Evolutionary conservation across 306 rosid genomes (phyloP).

Genomic region (Prunus padus): DNA sequence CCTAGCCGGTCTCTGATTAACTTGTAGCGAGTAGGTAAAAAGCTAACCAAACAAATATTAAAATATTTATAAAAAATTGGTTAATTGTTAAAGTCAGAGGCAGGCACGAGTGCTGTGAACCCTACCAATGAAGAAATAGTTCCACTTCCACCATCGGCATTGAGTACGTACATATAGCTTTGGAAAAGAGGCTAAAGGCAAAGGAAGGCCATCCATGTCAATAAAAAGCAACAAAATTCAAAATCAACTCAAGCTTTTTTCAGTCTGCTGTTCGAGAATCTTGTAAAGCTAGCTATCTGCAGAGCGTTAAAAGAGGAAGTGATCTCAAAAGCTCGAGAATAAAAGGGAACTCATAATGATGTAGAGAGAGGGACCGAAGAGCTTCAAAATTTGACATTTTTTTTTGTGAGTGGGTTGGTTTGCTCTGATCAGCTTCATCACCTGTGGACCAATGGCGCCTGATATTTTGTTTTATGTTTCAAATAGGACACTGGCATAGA

Average conservation of each 20-base stretch:
- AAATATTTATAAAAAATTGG: too few relatives aligned
- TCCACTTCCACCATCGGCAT: neutral
- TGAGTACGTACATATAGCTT: neutral
- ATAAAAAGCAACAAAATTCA: neutral
- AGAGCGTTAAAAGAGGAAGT: neutral
- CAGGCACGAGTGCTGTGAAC: slow-evolving; percentile 18
- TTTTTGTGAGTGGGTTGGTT: neutral
- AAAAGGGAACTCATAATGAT: slow-evolving; percentile 18
- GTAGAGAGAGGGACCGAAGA: neutral
- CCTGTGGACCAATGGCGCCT: neutral
- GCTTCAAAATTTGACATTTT: slow-evolving; percentile 18
- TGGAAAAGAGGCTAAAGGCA: slow-evolving; percentile 25
- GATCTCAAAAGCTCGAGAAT: neutral
- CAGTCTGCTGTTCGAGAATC: slow-evolving; percentile 13
- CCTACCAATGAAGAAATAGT: slow-evolving; percentile 13
- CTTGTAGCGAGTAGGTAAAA: neutral
- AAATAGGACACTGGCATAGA: neutral
- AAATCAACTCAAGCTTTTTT: slow-evolving; percentile 12
- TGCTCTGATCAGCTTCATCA: neutral
- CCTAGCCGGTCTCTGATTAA: neutral
- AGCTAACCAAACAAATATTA: neutral
- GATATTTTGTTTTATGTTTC: neutral
- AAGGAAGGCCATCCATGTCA: slow-evolving; percentile 12
- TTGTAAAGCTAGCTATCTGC: slow-evolving; percentile 9
- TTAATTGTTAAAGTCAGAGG: too few relatives aligned